A percentile compares a stretch with the other conserved stretches of the same genome.
Conservation (phyloP, 768 basidiomycete genomes). For the Auriscalpium vulgare region DNA sequence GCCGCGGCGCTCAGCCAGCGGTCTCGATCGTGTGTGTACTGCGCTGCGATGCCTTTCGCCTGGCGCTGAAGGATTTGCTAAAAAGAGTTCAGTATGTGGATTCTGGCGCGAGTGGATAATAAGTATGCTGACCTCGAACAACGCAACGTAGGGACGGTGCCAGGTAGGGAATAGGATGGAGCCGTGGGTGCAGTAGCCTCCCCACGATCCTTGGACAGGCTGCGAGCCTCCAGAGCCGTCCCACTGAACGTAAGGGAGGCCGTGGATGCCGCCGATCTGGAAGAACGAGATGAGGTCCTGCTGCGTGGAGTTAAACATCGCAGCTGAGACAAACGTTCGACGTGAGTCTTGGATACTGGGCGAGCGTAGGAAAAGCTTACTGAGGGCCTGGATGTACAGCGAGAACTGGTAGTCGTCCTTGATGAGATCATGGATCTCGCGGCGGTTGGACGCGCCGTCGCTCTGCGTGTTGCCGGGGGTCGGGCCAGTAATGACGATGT, state of each 20-base stretch:
- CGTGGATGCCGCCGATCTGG: conserved; percentile 44
- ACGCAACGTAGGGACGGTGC: conserved; percentile 45
- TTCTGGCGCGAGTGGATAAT: neutral
- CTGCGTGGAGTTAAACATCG: conserved; percentile 26
- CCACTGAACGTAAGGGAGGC: conserved; percentile 39
- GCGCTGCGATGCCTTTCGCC: conserved; percentile 33
- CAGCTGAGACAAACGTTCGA: conserved; percentile 17
- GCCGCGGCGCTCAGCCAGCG: conserved; percentile 28
- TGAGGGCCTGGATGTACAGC: conserved; percentile 42
- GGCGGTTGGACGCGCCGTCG: conserved; percentile 10
- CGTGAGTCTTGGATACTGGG: neutral
- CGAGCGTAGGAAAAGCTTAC: conserved; percentile 21
- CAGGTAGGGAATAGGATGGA: conserved; percentile 47
- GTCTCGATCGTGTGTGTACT: conserved; percentile 22
- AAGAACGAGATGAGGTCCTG: conserved; percentile 31
- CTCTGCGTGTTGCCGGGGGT: conserved; percentile 2
- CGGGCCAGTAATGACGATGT: conserved; percentile 6
- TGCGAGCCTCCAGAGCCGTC: conserved; percentile 27
- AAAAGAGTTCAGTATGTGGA: neutral
- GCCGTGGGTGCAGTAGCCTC: conserved; percentile 52
- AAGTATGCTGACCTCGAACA: conserved; percentile 36
- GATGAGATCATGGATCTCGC: conserved; percentile 19
- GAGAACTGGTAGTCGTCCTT: conserved; percentile 38
- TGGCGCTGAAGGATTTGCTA: conserved; percentile 41
- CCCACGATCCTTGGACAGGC: conserved; percentile 23